Percentiles rank a stretch among this genome's conserved stretches.
These are phyloP conservation scores for Heteromeles arbutifolia DNA, from an alignment of 306 rosid species.

Conservation along the genomic window DNA sequence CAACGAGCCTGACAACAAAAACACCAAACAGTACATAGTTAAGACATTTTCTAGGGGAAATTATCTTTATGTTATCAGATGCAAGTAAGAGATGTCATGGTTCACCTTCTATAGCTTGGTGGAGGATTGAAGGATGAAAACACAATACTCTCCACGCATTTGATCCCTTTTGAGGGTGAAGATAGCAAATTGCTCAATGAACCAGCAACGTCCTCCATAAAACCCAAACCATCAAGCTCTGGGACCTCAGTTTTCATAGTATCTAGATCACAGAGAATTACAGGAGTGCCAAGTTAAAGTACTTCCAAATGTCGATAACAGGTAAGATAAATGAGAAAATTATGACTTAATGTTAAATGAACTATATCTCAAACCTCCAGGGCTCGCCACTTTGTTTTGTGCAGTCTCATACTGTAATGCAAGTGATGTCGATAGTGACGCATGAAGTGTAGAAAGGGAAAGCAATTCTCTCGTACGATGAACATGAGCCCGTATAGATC, in stretches of 20 bases:
- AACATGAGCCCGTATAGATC: slow-evolving; percentile 98
- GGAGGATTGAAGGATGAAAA: slow-evolving; percentile 98
- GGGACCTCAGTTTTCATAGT: slow-evolving; percentile 56
- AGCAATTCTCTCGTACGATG: slow-evolving; percentile 90
- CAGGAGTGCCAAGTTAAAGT: slow-evolving; percentile 18
- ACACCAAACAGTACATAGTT: slow-evolving; percentile 7
- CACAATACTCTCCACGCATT: slow-evolving; percentile 80
- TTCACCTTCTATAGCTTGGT: slow-evolving; percentile 89
- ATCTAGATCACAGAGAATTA: slow-evolving; percentile 38
- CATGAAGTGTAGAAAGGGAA: slow-evolving; percentile 83
- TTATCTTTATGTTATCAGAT: neutral
- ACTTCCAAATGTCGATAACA: slow-evolving; percentile 2
- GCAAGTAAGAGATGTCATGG: neutral
- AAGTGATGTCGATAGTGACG: slow-evolving; percentile 92
- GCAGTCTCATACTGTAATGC: slow-evolving; percentile 74
- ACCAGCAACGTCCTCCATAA: slow-evolving; percentile 92
- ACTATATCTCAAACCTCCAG: slow-evolving; percentile 54
- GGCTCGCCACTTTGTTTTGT: slow-evolving; percentile 58
- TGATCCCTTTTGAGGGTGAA: slow-evolving; percentile 64
- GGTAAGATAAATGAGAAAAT: slow-evolving; percentile 4
- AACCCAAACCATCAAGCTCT: slow-evolving; percentile 88
- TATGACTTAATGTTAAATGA: neutral
- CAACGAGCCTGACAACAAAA: slow-evolving; percentile 67
- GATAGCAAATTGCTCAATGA: slow-evolving; percentile 71
- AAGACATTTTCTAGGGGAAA: neutral